Evolutionary conservation across 2,329 filamentous ascomycete genomes (phyloP), one percentile per base, ranked within the genome.

Genomic region (Clathrospora elynae): DNA sequence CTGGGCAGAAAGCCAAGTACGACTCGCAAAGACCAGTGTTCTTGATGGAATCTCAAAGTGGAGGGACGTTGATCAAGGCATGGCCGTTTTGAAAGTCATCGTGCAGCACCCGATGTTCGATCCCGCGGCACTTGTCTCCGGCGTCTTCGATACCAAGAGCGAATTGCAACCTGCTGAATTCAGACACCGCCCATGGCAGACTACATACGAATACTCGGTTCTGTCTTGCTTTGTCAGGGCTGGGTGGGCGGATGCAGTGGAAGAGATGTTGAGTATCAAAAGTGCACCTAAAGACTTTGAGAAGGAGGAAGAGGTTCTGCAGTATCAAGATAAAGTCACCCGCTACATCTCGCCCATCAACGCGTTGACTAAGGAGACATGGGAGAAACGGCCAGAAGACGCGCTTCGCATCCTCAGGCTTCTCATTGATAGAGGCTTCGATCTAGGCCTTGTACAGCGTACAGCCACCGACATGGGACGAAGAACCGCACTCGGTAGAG

Each of bases 221-320:
- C 35, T 57, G 14, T 36, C 51, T 18, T 55, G 54, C 29, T 55
- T 57, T 12, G 31, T 41, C 2, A 29, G 46, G 23, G 51, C 49
- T 32, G 54, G 54, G 14, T 57, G 52, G 52, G 52, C 54, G 16
- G 54, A 57, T 24, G 51, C 42, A 2, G 52, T 57, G 9, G 54
- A 57, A 35, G 44, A 47, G 3, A 47, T 57, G 49, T 8, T 55
- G 13, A 46, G 47, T 6, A 24, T 51, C 11, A 55, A 46, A 32
- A 37, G 49, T 6, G 24, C 33, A 4, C 46, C 52, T 0, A 38
- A 35, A 9, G 47, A 51, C 5, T 53, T 51, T 12, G 54, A 57
- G 19, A 51, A 46, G 24, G 54, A 48, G 9, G 54, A 57, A 5
- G 54, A 57, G 13, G 32, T 57, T 0, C 35, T 53, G 6, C 35